Percentiles rank a stretch among this genome's conserved stretches.
phyloP scores from a whole-genome alignment of 768 basidiomycete species.

The Nidula microcarpa region DNA sequence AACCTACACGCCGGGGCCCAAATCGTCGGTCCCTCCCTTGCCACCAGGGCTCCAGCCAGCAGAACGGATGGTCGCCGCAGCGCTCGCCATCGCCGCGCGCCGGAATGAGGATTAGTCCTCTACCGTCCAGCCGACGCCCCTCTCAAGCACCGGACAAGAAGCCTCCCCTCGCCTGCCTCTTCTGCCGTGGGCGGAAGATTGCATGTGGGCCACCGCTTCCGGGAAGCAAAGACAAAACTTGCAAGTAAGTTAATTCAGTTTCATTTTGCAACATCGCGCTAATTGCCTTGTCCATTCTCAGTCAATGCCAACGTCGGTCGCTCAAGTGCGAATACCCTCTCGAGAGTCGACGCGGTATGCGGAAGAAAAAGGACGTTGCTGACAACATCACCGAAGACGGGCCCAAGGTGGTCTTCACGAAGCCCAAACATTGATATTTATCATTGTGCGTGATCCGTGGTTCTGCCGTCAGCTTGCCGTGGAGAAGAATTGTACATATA shows the following conservation, averaged over 20 bases:
- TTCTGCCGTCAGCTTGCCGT: too few relatives aligned
- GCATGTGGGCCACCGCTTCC: constrained; percentile 60
- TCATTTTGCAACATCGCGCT: background rate
- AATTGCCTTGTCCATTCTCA: constrained; percentile 23
- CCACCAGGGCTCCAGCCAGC: background rate
- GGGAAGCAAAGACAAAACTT: constrained; percentile 51
- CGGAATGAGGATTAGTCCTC: constrained; percentile 18
- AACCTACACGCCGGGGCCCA: background rate
- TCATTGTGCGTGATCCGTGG: too few relatives aligned
- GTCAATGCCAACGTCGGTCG: constrained; percentile 70
- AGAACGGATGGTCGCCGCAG: background rate
- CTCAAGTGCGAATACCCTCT: constrained; percentile 70
- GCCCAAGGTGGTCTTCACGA: constrained; percentile 16
- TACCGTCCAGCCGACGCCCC: constrained; percentile 23
- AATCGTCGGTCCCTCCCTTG: background rate
- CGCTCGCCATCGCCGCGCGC: constrained; percentile 11
- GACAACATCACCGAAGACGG: constrained; percentile 13
- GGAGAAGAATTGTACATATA: too few relatives aligned
- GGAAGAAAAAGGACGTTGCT: constrained; percentile 39
- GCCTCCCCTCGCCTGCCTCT: constrained; percentile 60
- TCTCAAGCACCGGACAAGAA: constrained; percentile 41
- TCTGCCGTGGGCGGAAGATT: constrained; percentile 67
- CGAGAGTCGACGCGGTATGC: constrained; percentile 69
- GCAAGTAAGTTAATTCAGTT: constrained; percentile 52
- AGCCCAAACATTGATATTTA: constrained; percentile 10